These are phyloP conservation scores for Ehretia macrophylla DNA, from an alignment of 257 asterid genomes.

Conservation along the genomic window DNA sequence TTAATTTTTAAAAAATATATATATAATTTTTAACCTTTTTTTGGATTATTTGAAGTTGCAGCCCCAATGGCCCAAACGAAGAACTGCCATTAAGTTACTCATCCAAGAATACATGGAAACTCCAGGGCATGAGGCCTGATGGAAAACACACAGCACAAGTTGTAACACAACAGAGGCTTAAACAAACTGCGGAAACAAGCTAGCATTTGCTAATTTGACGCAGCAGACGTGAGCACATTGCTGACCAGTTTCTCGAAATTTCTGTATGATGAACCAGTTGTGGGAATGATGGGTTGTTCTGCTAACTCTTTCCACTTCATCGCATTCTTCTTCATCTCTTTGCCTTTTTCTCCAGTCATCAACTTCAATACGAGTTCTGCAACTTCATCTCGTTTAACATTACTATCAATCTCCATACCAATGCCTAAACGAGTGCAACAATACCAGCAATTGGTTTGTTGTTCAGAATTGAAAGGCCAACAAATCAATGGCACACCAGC, in stretches of 20 bases:
- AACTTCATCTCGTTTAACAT: slow-evolving; percentile 20
- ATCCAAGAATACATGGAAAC: no score
- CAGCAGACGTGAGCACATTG: slow-evolving; percentile 12
- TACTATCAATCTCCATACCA: slow-evolving; percentile 19
- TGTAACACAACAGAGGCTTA: no score
- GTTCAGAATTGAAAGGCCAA: slow-evolving; percentile 25
- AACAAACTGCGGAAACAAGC: background rate
- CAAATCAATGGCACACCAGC: slow-evolving; percentile 27
- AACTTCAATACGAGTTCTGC: slow-evolving; percentile 22
- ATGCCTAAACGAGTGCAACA: slow-evolving; percentile 18
- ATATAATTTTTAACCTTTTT: no score
- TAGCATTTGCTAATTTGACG: background rate
- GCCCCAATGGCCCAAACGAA: no score
- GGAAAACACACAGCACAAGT: no score
- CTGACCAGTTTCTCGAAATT: slow-evolving; percentile 20
- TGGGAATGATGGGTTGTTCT: slow-evolving; percentile 2
- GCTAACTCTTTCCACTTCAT: slow-evolving; percentile 20
- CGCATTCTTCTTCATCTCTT: slow-evolving; percentile 17
- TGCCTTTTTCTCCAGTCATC: slow-evolving; percentile 20
- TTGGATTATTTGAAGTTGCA: no score
- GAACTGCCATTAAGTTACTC: no score
- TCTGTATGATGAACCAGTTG: slow-evolving; percentile 14
- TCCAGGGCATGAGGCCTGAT: background rate
- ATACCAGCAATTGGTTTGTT: slow-evolving; percentile 25
- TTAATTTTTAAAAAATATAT: no score